phyloP scores from a whole-genome alignment of 768 basidiomycete genomes.

The Lactarius sp. region DNA sequence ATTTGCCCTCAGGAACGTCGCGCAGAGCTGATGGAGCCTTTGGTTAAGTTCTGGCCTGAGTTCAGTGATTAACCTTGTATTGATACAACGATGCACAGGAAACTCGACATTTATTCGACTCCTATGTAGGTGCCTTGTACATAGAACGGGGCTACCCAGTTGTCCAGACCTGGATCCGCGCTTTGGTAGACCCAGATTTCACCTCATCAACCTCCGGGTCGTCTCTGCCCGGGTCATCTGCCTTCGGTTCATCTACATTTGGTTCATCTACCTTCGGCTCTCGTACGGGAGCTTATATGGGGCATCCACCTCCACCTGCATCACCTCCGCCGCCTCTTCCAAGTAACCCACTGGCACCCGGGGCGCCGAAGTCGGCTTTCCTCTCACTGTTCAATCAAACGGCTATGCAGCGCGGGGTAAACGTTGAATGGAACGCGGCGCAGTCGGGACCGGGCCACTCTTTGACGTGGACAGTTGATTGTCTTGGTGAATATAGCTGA shows the following conservation, averaged over 20 bases:
- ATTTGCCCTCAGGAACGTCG: slow-evolving; percentile 10
- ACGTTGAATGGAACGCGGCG: slow-evolving; percentile 53
- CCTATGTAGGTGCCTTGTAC: slow-evolving; percentile 22
- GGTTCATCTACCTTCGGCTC: slow-evolving; percentile 16
- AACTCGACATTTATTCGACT: slow-evolving; percentile 17
- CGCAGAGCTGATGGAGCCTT: slow-evolving; percentile 1
- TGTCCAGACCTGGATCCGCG: slow-evolving; percentile 18
- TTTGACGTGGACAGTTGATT: slow-evolving; percentile 60
- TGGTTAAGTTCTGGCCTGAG: neutral
- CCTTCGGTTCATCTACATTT: slow-evolving; percentile 11
- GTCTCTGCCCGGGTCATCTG: neutral
- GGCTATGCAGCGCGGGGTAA: slow-evolving; percentile 58
- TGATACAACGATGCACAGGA: slow-evolving; percentile 13
- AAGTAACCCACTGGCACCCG: slow-evolving; percentile 57
- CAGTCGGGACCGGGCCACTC: slow-evolving; percentile 66
- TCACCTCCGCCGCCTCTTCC: slow-evolving; percentile 37
- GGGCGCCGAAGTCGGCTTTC: slow-evolving; percentile 59
- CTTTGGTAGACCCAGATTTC: slow-evolving; percentile 18
- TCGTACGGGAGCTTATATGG: neutral
- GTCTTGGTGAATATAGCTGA: slow-evolving; percentile 51
- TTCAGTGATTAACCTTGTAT: neutral
- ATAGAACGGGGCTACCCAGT: slow-evolving; percentile 3
- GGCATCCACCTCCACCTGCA: slow-evolving; percentile 31
- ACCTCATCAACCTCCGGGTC: neutral
- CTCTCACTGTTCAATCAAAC: slow-evolving; percentile 72